A percentile compares a stretch with the other conserved stretches of the same genome.
Conservation (phyloP, 495 filamentous ascomycete genomes). For the Talaromyces borbonicus region DNA sequence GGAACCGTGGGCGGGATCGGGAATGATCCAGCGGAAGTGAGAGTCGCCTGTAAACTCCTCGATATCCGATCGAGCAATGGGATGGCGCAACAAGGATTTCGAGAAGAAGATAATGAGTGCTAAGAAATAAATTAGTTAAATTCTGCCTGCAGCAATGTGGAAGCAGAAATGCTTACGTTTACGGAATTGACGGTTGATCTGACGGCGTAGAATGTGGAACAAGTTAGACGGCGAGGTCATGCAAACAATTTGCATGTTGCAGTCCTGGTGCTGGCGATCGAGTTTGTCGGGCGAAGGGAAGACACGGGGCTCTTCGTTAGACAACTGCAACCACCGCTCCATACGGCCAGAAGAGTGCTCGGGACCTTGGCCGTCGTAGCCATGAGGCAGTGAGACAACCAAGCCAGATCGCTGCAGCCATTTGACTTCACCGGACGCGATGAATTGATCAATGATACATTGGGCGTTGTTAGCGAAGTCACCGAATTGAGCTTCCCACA, state of each 20-base stretch:
- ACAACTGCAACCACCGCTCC: slow-evolving; percentile 94
- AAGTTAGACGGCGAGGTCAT: slow-evolving; percentile 87
- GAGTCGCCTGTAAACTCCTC: slow-evolving; percentile 84
- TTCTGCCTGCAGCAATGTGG: neutral
- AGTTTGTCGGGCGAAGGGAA: slow-evolving; percentile 83
- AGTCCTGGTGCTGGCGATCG: slow-evolving; percentile 96
- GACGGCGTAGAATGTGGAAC: slow-evolving; percentile 92
- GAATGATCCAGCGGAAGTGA: slow-evolving; percentile 93
- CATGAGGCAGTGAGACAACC: slow-evolving; percentile 89
- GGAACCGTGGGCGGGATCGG: slow-evolving; percentile 69
- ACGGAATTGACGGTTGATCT: slow-evolving; percentile 98
- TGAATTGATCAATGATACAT: slow-evolving; percentile 97
- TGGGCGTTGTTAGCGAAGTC: slow-evolving; percentile 99
- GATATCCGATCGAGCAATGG: slow-evolving; percentile 75
- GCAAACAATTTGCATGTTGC: slow-evolving; percentile 97
- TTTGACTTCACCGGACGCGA: slow-evolving; percentile 94
- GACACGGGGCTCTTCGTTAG: slow-evolving; percentile 92
- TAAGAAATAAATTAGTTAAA: slow-evolving; percentile 35
- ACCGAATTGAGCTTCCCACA: slow-evolving; percentile 99
- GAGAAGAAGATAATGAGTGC: slow-evolving; percentile 96
- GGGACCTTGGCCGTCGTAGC: slow-evolving; percentile 96
- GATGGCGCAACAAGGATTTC: slow-evolving; percentile 87
- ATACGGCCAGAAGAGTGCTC: slow-evolving; percentile 97
- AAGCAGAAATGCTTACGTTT: slow-evolving; percentile 61
- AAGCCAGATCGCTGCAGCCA: slow-evolving; percentile 96